Base-by-base conservation (phyloP, 768 basidiomycete species). In the Hortiboletus campestris region DNA sequence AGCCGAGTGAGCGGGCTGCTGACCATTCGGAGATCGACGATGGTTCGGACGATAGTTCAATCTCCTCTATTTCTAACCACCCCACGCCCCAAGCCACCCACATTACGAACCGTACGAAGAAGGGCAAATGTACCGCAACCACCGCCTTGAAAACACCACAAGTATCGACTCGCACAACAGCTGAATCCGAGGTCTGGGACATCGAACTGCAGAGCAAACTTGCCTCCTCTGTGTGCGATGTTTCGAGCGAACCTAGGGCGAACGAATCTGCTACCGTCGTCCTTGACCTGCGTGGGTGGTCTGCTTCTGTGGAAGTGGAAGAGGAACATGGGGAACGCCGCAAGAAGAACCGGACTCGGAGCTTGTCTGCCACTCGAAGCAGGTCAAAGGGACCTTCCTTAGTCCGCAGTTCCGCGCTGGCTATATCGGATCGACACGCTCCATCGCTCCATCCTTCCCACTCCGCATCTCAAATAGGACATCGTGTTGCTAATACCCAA, bases 121-220 rank as follows among this genome's bases (percentile, higher is more conserved):
- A 47, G 49, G 31, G n/a, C 31, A 53, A 49, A 31, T 29, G 22
- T 17, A 17, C 38, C 6, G 22, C 52, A 49, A 29, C 29, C 6
- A 4, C 40, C 6, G 31, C 38, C 19, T 17, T 25, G 31, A 40
- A 49, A n/a, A 17, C 35, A 38, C 20, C 38, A 35, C 56, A 41
- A 51, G 48, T 19, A 13, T 13, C 56, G 35, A 50, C 46, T 38
- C 50, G 50, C 14, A 34, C 49, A 20, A 28, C 14, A 39, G 61
- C 62, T 2, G 69, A 63, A 51, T 85, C 84, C 11, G 72, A 76
- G 19, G 61, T 79, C 9, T 86, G 85, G 84, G 81, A 80, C 57
- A 82, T 86, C 29, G 85, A 85, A 61, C 45, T 66, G 14, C 74
- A 77, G 50, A 62, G 67, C 53, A 54, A 58, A 29, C 58, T 65